Evolutionary conservation across 1,139 yeast species (phyloP).

Genomic region (Candida labiduridarum): DNA sequence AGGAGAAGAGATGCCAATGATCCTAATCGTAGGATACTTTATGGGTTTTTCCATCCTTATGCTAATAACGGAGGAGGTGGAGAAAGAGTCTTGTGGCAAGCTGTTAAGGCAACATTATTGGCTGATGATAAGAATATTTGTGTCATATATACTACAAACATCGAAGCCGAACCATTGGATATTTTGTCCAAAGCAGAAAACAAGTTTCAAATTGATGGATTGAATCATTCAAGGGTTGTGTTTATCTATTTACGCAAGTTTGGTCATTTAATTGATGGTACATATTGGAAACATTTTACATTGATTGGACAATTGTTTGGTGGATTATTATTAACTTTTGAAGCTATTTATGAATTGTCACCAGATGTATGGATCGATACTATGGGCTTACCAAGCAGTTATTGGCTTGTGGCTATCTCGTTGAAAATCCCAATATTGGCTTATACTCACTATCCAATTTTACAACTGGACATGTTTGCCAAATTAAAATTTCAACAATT

Average conservation of each 20-base stretch:
- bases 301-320: conserved; percentile 88
- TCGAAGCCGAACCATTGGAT: conserved; percentile 50
- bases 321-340: conserved; percentile 64
- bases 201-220: conserved; percentile 61
- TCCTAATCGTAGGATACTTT: conserved; percentile 47
- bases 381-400: conserved; percentile 88
- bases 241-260: conserved; percentile 71
- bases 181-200: conserved; percentile 60
- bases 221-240: conserved; percentile 60
- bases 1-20: conserved; percentile 40
- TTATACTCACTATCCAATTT: conserved; percentile 92
- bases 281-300: conserved; percentile 78
- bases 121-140: conserved; percentile 57
- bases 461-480: conserved; percentile 82
- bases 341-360: conserved; percentile 66
- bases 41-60: conserved; percentile 93
- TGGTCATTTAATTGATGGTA: conserved; percentile 62
- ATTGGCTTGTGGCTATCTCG: conserved; percentile 52
- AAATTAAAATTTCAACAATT: conserved; percentile 45
- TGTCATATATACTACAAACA: conserved; percentile 76
- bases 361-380: conserved; percentile 97
- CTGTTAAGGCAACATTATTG: conserved; percentile 70
- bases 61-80: conserved; percentile 99
- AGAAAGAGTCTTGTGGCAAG: conserved; percentile 95
- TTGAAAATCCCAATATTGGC: conserved; percentile 76